phyloP scores from a whole-genome alignment of 2,329 filamentous ascomycete species.

The Penicillium sp. region DNA sequence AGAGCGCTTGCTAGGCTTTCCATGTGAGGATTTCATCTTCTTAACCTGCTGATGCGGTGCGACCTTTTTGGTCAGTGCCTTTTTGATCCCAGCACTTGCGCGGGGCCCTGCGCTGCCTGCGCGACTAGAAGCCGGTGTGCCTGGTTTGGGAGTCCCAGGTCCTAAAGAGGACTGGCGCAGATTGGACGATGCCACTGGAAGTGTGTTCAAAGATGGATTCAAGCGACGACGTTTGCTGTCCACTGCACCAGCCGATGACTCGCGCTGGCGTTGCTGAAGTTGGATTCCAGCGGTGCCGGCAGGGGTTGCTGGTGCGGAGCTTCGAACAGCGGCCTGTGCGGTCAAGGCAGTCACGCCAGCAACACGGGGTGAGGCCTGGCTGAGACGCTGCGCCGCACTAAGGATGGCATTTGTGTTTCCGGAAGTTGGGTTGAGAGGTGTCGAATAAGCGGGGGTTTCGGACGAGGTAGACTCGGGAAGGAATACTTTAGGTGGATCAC shows the following conservation, averaged over 20 bases:
- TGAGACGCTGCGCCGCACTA: constrained; percentile 48
- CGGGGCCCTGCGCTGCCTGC: constrained; percentile 56
- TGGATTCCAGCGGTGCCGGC: constrained; percentile 33
- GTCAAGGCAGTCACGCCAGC: constrained; percentile 37
- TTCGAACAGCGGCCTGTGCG: constrained; percentile 36
- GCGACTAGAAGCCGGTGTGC: constrained; percentile 49
- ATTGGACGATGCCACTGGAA: constrained; percentile 51
- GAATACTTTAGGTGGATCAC: constrained; percentile 45
- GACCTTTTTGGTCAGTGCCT: constrained; percentile 49
- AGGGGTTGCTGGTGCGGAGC: constrained; percentile 44
- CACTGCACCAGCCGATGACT: constrained; percentile 49
- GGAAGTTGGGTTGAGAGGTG: constrained; percentile 51
- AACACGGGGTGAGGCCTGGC: constrained; percentile 33
- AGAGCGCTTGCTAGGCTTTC: constrained; percentile 40
- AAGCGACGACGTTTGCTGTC: constrained; percentile 56
- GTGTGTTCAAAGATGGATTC: constrained; percentile 48
- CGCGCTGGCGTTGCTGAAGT: constrained; percentile 47
- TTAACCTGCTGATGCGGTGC: constrained; percentile 50
- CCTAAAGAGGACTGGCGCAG: constrained; percentile 58
- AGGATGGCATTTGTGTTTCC: constrained; percentile 51
- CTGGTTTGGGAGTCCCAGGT: constrained; percentile 58
- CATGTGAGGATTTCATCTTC: constrained; percentile 34
- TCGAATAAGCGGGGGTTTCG: constrained; percentile 38
- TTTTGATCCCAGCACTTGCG: constrained; percentile 37
- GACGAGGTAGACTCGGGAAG: constrained; percentile 44